A percentile compares a stretch with the other conserved stretches of the same genome.
Evolutionary conservation across 1,284 basidiomycete species (phyloP).

Genomic region (Heliocybe sulcata): DNA sequence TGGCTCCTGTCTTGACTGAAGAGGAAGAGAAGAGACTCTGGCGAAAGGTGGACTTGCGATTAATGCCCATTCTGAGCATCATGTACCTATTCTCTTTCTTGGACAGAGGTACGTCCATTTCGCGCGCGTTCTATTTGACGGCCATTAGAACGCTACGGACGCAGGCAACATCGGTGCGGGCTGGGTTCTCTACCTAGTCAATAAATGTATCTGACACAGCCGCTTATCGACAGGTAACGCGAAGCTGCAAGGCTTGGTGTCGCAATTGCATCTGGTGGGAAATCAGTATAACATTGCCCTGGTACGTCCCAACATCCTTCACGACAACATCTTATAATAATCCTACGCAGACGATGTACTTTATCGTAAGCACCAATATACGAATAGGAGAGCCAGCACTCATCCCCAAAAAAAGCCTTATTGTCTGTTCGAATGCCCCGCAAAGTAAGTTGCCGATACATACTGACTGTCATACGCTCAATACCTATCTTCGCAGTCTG

Average conservation of each 20-base stretch:
- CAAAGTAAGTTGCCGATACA: slow-evolving; percentile 34
- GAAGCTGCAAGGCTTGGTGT: slow-evolving; percentile 49
- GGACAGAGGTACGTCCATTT: slow-evolving; percentile 42
- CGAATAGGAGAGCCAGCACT: background rate
- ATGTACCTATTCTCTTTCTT: slow-evolving; percentile 63
- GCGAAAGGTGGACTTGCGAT: slow-evolving; percentile 53
- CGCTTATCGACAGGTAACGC: slow-evolving; percentile 44
- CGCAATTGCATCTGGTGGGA: slow-evolving; percentile 45
- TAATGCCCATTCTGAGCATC: slow-evolving; percentile 58
- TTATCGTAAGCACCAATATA: slow-evolving; percentile 39
- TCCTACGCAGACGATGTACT: slow-evolving; percentile 52
- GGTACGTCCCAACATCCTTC: slow-evolving; percentile 24
- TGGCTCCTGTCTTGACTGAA: slow-evolving; percentile 5
- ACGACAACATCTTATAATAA: no score
- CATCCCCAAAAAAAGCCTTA: slow-evolving; percentile 37
- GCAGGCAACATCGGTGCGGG: slow-evolving; percentile 51
- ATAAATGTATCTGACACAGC: background rate
- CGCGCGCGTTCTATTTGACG: background rate
- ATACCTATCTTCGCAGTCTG: slow-evolving; percentile 14
- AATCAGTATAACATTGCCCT: slow-evolving; percentile 62
- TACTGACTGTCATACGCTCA: background rate
- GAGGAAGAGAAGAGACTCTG: slow-evolving; percentile 53
- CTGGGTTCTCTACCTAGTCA: background rate
- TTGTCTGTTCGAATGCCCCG: slow-evolving; percentile 53
- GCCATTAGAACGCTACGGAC: background rate